Evolutionary conservation across 2,329 filamentous ascomycete genomes (phyloP).

Genomic region (Claviceps pazoutovae): DNA sequence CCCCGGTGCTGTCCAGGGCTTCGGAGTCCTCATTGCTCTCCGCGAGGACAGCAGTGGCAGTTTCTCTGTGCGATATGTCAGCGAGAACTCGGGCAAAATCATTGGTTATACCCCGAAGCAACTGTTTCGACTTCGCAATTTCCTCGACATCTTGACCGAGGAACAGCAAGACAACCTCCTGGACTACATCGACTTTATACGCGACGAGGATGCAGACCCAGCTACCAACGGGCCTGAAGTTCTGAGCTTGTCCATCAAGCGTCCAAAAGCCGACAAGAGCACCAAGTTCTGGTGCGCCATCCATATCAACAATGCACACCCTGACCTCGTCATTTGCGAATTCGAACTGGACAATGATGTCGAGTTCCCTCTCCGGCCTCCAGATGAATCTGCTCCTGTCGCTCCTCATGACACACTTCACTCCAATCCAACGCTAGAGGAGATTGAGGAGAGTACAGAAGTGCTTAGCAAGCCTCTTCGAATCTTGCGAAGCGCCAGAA

Average conservation of each 20-base stretch:
- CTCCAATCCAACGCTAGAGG: slow-evolving; percentile 58
- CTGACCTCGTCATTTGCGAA: slow-evolving; percentile 68
- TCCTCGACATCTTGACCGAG: slow-evolving; percentile 71
- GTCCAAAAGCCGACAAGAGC: slow-evolving; percentile 34
- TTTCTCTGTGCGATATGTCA: slow-evolving; percentile 58
- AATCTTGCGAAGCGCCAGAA: slow-evolving; percentile 60
- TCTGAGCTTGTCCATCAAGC: slow-evolving; percentile 62
- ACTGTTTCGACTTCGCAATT: slow-evolving; percentile 60
- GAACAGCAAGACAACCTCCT: slow-evolving; percentile 74
- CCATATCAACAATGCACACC: slow-evolving; percentile 56
- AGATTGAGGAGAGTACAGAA: slow-evolving; percentile 62
- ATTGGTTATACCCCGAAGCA: slow-evolving; percentile 66
- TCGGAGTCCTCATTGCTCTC: slow-evolving; percentile 63
- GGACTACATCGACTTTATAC: slow-evolving; percentile 79
- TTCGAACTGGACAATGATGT: slow-evolving; percentile 75
- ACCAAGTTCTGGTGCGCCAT: slow-evolving; percentile 79
- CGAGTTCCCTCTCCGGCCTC: slow-evolving; percentile 51
- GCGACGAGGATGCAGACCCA: slow-evolving; percentile 67
- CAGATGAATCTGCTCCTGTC: slow-evolving; percentile 44
- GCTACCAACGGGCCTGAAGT: slow-evolving; percentile 69
- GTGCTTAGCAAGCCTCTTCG: slow-evolving; percentile 64
- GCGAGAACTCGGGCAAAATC: slow-evolving; percentile 64
- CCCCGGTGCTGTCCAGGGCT: slow-evolving; percentile 68
- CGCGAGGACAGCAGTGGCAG: slow-evolving; percentile 55
- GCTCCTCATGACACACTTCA: slow-evolving; percentile 60